A percentile compares a stretch with the other conserved stretches of the same genome.
Evolutionary conservation across 2,329 filamentous ascomycete species (phyloP).

Genomic region (Phialophora verrucosa): DNA sequence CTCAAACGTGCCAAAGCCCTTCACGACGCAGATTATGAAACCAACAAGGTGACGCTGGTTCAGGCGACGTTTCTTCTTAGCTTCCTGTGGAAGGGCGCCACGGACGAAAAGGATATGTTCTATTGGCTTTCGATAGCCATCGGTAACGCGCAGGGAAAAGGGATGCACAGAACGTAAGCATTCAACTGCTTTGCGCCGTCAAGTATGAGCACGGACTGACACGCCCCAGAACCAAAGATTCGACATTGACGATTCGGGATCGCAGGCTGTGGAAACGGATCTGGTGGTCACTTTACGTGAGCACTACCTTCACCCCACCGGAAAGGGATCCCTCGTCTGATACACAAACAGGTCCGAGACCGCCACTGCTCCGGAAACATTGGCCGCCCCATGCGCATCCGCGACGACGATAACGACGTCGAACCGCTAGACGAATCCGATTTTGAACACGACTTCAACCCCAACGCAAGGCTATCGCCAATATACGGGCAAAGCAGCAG

Average conservation of each 20-base stretch:
- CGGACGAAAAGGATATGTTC: conserved; percentile 42
- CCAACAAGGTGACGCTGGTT: conserved; percentile 37
- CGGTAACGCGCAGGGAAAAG: conserved; percentile 40
- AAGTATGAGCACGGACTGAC: conserved; percentile 9
- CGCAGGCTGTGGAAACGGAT: conserved; percentile 37
- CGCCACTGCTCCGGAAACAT: conserved; percentile 38
- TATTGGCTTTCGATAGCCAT: conserved; percentile 41
- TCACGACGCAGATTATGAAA: conserved; percentile 42
- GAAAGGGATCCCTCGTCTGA: no score
- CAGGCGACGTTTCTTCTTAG: conserved; percentile 33
- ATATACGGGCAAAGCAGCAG: conserved; percentile 10
- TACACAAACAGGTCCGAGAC: conserved; percentile 34
- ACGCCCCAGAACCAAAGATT: conserved; percentile 26
- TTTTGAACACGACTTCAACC: conserved; percentile 3
- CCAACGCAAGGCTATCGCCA: background rate
- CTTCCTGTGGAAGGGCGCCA: conserved; percentile 41
- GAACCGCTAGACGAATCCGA: conserved; percentile 33
- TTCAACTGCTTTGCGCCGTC: background rate
- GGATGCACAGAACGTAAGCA: conserved; percentile 40
- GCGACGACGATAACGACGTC: conserved; percentile 37
- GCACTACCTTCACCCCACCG: no score
- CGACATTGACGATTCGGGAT: conserved; percentile 28
- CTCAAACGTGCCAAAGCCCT: conserved; percentile 41
- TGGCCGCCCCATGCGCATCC: conserved; percentile 39
- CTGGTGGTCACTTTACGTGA: conserved; percentile 38